Evolutionary conservation across 2,329 filamentous ascomycete genomes (phyloP).

Genomic region (Cytospora mali): DNA sequence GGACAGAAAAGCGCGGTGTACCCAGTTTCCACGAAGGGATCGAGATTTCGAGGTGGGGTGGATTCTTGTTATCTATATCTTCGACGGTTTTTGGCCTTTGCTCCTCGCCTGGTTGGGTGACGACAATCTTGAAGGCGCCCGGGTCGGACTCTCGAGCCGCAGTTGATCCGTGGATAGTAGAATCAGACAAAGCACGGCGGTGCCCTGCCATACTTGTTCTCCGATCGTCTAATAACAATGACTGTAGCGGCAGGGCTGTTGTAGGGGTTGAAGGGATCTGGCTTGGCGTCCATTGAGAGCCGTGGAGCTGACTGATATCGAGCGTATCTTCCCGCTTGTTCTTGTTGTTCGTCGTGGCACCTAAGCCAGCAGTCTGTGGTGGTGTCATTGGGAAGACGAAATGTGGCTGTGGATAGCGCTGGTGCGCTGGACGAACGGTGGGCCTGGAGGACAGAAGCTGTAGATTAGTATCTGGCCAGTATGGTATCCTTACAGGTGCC

Average conservation of each 20-base stretch:
- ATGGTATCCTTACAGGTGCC: too few relatives aligned
- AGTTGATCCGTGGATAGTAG: conserved; percentile 63
- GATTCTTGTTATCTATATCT: conserved; percentile 48
- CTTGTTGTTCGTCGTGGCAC: conserved; percentile 43
- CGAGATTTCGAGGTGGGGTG: conserved; percentile 67
- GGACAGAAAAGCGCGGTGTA: conserved; percentile 75
- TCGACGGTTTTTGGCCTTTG: conserved; percentile 65
- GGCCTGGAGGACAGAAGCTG: conserved; percentile 47
- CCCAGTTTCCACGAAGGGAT: conserved; percentile 87
- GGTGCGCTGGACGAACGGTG: conserved; percentile 61
- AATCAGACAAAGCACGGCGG: conserved; percentile 73
- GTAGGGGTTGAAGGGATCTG: conserved; percentile 43
- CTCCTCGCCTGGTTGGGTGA: conserved; percentile 69
- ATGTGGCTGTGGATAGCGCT: conserved; percentile 62
- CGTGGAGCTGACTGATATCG: conserved; percentile 35
- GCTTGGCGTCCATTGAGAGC: conserved; percentile 49
- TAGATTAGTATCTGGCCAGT: background rate
- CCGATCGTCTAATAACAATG: conserved; percentile 39
- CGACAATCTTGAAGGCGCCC: conserved; percentile 77
- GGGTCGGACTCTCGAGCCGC: conserved; percentile 57
- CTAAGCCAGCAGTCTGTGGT: conserved; percentile 60
- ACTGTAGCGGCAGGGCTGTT: conserved; percentile 37
- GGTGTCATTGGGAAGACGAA: conserved; percentile 65
- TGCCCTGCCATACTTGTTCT: conserved; percentile 44
- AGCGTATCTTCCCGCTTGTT: conserved; percentile 33